These are phyloP conservation scores for Didymella pinodella DNA, from an alignment of 2,329 filamentous ascomycete genomes.

Conservation along the genomic window DNA sequence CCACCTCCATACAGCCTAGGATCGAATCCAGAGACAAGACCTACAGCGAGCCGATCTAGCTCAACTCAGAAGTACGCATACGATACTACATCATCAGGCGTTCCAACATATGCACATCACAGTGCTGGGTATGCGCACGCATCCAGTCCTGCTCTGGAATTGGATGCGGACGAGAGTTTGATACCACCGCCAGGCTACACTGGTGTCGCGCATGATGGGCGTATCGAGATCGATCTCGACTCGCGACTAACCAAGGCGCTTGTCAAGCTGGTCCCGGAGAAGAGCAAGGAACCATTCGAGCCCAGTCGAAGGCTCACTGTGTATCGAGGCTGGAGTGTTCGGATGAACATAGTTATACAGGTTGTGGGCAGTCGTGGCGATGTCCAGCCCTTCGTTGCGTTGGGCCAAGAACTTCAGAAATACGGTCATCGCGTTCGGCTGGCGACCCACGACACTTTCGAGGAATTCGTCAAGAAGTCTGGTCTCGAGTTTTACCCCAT, in stretches of 20 bases:
- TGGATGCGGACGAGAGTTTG: slow-evolving; percentile 3
- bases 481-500: slow-evolving; percentile 48
- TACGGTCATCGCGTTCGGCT: slow-evolving; percentile 38
- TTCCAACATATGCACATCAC: not conserved
- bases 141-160: slow-evolving; percentile 2
- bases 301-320: slow-evolving; percentile 19
- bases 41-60: not conserved
- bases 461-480: slow-evolving; percentile 24
- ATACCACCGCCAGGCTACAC: slow-evolving; percentile 25
- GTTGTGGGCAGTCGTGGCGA: slow-evolving; percentile 63
- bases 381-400: slow-evolving; percentile 66
- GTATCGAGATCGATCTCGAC: slow-evolving; percentile 38
- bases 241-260: slow-evolving; percentile 31
- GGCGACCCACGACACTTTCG: slow-evolving; percentile 33
- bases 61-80: not conserved
- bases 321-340: slow-evolving; percentile 10
- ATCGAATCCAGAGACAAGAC: not conserved
- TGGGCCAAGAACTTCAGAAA: slow-evolving; percentile 58
- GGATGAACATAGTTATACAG: slow-evolving; percentile 63
- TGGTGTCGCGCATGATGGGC: slow-evolving; percentile 32
- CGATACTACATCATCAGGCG: not conserved
- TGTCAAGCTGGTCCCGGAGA: slow-evolving; percentile 29
- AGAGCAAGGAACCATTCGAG: slow-evolving; percentile 10
- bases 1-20: slow-evolving; percentile 12
- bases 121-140: not conserved